Conservation (phyloP, 371 early-diverging fungal genomes). For the Capillidium rhysosporum region DNA sequence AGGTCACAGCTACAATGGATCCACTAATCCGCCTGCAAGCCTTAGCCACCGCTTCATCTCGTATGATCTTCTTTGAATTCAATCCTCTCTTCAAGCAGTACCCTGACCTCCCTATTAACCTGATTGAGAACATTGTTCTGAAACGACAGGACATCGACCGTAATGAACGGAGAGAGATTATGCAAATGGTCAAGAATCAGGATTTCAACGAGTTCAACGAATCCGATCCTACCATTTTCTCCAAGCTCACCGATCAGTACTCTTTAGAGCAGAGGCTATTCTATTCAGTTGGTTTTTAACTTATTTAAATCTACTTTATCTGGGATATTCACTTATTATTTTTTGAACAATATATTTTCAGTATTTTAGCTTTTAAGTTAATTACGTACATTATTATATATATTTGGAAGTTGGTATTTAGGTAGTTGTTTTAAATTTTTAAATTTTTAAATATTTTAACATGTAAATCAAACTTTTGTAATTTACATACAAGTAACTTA, state of each 20-base stretch:
- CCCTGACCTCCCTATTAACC: constrained; percentile 57
- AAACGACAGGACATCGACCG: constrained; percentile 62
- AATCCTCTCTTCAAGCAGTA: constrained; percentile 52
- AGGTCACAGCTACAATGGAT: constrained; percentile 46
- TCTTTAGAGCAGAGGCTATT: no score
- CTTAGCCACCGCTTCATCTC: constrained; percentile 35
- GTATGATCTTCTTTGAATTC: constrained; percentile 54
- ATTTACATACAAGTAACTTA: no score
- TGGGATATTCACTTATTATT: no score
- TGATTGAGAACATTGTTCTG: constrained; percentile 52
- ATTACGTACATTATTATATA: no score
- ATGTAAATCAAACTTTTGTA: no score
- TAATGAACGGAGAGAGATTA: constrained; percentile 43
- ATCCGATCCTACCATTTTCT: neutral
- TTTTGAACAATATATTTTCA: no score
- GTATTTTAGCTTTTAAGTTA: no score
- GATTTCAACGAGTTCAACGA: neutral
- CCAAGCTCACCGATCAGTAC: neutral
- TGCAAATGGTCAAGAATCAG: constrained; percentile 32
- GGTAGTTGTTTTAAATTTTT: no score
- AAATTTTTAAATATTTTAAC: no score
- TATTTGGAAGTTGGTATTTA: no score
- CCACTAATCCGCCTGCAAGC: constrained; percentile 49
- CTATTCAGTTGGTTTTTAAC: no score
- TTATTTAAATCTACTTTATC: no score